Evolutionary conservation across 768 basidiomycete genomes (phyloP).

Genomic region (Kwoniella sp.): DNA sequence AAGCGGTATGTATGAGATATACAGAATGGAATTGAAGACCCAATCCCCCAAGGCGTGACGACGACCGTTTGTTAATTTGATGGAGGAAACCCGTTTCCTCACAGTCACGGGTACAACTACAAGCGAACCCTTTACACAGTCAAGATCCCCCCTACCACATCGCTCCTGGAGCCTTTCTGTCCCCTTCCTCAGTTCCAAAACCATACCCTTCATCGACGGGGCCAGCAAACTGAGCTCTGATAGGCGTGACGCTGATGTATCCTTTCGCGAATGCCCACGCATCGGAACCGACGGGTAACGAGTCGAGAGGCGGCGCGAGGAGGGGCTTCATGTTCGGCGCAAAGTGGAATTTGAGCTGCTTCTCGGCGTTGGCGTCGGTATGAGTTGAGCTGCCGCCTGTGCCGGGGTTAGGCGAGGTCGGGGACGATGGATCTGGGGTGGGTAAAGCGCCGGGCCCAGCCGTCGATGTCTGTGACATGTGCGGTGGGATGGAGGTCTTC

Average conservation of each 20-base stretch:
- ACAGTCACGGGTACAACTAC: too few species aligned
- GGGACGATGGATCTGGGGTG: slow-evolving; percentile 26
- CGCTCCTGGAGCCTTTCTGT: slow-evolving; percentile 13
- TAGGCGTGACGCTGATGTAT: slow-evolving; percentile 39
- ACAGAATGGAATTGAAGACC: too few species aligned
- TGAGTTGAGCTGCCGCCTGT: neutral
- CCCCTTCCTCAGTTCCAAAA: slow-evolving; percentile 30
- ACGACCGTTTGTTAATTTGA: too few species aligned
- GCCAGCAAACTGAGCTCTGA: slow-evolving; percentile 36
- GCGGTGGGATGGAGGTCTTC: slow-evolving; percentile 6
- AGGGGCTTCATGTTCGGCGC: slow-evolving; percentile 71
- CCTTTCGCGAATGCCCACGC: slow-evolving; percentile 57
- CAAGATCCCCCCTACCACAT: slow-evolving; percentile 10
- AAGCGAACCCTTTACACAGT: too few species aligned
- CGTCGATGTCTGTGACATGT: slow-evolving; percentile 18
- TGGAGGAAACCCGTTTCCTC: too few species aligned
- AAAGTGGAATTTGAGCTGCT: slow-evolving; percentile 70
- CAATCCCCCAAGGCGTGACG: too few species aligned
- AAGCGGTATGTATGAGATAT: too few species aligned
- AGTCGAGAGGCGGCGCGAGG: slow-evolving; percentile 64
- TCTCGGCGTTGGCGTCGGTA: neutral
- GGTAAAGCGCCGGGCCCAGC: slow-evolving; percentile 49
- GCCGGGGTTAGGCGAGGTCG: slow-evolving; percentile 5
- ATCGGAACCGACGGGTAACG: slow-evolving; percentile 76
- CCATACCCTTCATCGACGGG: slow-evolving; percentile 25